Conservation (phyloP, 768 basidiomycete genomes). For the Psilocybe cubensis region DNA sequence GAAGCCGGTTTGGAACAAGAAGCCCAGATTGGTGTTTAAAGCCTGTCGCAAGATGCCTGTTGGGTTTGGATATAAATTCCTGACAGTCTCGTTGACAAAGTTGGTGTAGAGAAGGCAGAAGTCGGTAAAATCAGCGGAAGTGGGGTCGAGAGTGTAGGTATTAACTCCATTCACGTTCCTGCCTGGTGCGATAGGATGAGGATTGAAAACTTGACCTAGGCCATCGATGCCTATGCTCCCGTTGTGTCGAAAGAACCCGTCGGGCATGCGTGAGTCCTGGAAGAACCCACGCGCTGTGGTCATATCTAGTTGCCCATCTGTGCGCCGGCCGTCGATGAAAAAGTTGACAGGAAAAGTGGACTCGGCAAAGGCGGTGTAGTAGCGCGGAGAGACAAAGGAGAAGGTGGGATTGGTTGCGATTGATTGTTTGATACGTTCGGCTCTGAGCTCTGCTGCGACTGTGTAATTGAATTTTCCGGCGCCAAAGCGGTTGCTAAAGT, state of each 20-base stretch:
- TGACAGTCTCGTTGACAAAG: slow-evolving; percentile 23
- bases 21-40: slow-evolving; percentile 20
- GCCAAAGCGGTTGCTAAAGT: slow-evolving; percentile 25
- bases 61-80: slow-evolving; percentile 24
- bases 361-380: slow-evolving; percentile 27
- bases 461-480: slow-evolving; percentile 28
- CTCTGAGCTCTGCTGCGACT: slow-evolving; percentile 26
- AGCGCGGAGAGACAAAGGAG: slow-evolving; percentile 24
- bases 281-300: slow-evolving; percentile 25
- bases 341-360: slow-evolving; percentile 24
- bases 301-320: slow-evolving; percentile 24
- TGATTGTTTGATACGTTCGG: slow-evolving; percentile 26
- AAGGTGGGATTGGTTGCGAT: slow-evolving; percentile 30
- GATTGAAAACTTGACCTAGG: slow-evolving; percentile 7
- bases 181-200: slow-evolving; percentile 23
- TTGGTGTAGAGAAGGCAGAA: slow-evolving; percentile 24
- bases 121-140: slow-evolving; percentile 18
- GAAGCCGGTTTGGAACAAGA: slow-evolving; percentile 12
- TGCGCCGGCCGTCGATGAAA: slow-evolving; percentile 27
- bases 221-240: slow-evolving; percentile 11
- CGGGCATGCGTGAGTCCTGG: slow-evolving; percentile 23
- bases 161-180: slow-evolving; percentile 20
- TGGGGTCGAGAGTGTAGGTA: slow-evolving; percentile 22
- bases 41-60: slow-evolving; percentile 17
- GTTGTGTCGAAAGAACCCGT: slow-evolving; percentile 23